These are phyloP conservation scores for Heliamphora pulchella DNA, from an alignment of 179 eudicot genomes.

Conservation along the genomic window DNA sequence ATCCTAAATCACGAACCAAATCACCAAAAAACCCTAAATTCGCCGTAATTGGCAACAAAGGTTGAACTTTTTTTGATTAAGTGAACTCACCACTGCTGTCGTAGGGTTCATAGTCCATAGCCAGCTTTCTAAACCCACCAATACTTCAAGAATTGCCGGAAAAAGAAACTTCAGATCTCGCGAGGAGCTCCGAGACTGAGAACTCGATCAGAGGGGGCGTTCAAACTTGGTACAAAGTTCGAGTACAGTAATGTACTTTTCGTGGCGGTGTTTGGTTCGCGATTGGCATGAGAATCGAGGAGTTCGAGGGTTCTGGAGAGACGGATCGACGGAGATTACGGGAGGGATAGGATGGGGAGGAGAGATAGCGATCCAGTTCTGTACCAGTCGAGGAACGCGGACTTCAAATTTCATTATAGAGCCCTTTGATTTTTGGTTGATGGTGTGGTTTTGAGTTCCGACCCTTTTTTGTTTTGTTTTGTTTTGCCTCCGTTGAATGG, in stretches of 20 bases:
- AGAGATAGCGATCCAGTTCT: not conserved
- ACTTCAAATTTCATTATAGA: slow-evolving; percentile 22
- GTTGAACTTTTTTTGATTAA: not conserved
- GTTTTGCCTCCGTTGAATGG: no score
- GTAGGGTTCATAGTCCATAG: slow-evolving; percentile 8
- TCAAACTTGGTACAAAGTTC: not conserved
- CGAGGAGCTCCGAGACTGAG: not conserved
- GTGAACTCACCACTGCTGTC: slow-evolving; percentile 37
- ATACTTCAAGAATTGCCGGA: slow-evolving; percentile 7
- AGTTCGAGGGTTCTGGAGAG: not conserved
- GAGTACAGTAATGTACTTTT: not conserved
- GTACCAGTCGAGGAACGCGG: slow-evolving; percentile 19
- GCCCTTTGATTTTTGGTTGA: slow-evolving; percentile 11
- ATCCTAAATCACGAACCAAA: slow-evolving; percentile 9
- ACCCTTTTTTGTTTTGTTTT: no score
- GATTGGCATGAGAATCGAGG: not conserved
- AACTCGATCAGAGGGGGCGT: not conserved
- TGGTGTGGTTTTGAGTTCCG: slow-evolving; percentile 25
- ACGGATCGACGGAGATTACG: not conserved
- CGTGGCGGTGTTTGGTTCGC: not conserved
- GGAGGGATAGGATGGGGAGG: no score
- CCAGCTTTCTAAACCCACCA: not conserved
- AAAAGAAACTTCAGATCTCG: not conserved
- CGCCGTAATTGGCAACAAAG: not conserved
- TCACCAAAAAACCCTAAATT: slow-evolving; percentile 1